A percentile compares a stretch with the other conserved stretches of the same genome.
Evolutionary conservation across 306 rosid genomes (phyloP).

Genomic region (Fragaria nilgerrensis): DNA sequence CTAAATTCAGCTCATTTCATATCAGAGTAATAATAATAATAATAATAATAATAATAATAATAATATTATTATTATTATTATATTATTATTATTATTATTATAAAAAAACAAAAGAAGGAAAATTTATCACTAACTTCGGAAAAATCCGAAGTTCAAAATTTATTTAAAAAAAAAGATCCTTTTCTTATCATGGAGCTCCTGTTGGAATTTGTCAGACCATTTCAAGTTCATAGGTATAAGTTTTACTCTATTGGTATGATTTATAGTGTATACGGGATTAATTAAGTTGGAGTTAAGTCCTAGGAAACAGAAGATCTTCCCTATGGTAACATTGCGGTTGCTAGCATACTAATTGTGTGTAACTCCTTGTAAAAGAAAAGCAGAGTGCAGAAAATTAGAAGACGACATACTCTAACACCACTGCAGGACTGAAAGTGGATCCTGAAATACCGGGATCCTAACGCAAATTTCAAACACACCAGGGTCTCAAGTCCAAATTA

Average conservation of each 20-base stretch:
- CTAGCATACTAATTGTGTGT: neutral
- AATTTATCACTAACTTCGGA: neutral
- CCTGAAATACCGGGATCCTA: neutral
- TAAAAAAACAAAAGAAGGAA: too few relatives aligned
- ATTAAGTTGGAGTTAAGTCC: neutral
- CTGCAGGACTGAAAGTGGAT: neutral
- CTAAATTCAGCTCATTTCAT: neutral
- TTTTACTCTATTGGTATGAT: neutral
- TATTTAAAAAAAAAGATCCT: neutral
- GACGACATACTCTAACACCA: neutral
- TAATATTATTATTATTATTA: too few relatives aligned
- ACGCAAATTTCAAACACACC: neutral
- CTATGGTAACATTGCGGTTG: neutral
- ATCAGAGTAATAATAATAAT: too few relatives aligned
- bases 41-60: too few relatives aligned
- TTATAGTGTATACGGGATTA: neutral
- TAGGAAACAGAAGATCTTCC: neutral
- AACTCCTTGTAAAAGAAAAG: neutral
- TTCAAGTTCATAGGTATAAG: neutral
- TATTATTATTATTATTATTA: too few relatives aligned
- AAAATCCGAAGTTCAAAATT: neutral
- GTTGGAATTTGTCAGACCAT: neutral
- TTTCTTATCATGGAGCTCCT: neutral
- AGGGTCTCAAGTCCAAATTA: neutral
- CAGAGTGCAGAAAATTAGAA: neutral